Evolutionary conservation across 148 eudicot species (phyloP), one percentile per base, ranked within the genome.

Genomic region (Cornus florida): DNA sequence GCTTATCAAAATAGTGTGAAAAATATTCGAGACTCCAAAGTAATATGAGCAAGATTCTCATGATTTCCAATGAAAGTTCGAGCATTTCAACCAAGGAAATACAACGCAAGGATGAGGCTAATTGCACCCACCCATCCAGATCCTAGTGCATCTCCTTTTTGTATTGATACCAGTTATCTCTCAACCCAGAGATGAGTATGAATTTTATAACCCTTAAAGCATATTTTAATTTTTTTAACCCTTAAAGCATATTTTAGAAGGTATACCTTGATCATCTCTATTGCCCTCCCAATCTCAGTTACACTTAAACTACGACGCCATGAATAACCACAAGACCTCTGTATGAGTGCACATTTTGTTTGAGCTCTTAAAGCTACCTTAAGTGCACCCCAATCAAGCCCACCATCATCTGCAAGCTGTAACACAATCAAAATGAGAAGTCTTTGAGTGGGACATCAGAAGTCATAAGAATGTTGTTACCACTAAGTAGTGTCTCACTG

Each of bases 291-390:
- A 57, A 95, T 95, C 86, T 95, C 98, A 82, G 75, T 78, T 66
- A 95, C 97, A 88, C 98, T 95, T 78, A 95, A 86, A 84, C 98
- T 95, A 71, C 77, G 80, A 78, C 98, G 94, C 98, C 98, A 95
- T 74, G 98, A 95, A 86, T 95, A 95, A 70, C 98, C 98, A 80
- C 98, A 95, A 17, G 98, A 95, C 83, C 98, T 87, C 84, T 95
- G 98, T 84, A 95, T 93, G 79, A 95, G 95, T 65, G 98, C 97
- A 88, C 98, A 95, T 84, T 89, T 90, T 76, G 98, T 95, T 72
- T 87, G 83, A 83, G 93, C 85, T 80, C 84, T 88, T 75, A 95
- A 67, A 85, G 96, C 91, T 84, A 74, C 82, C 74, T 81, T 77
- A 74, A 95, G 88, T 56, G 87, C 90, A 73, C 80, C 84, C 97